Percentiles rank a stretch among this genome's conserved stretches.
Evolutionary conservation across 2,329 filamentous ascomycete species (phyloP).

Genomic region (Colletotrichum scovillei): DNA sequence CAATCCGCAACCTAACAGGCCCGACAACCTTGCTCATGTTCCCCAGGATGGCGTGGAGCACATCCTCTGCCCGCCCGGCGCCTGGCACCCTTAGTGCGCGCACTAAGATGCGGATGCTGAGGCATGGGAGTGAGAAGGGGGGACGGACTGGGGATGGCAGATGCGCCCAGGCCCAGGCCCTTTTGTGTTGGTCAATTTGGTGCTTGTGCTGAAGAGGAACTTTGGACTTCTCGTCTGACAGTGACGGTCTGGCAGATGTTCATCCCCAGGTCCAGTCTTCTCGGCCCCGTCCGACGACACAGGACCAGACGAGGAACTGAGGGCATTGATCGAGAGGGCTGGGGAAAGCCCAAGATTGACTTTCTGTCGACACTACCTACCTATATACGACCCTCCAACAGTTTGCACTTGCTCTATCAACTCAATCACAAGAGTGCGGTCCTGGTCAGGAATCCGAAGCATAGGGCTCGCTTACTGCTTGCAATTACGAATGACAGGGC

Average conservation of each 20-base stretch:
- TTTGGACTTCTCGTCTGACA: slow-evolving; percentile 1
- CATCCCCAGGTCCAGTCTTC: background rate
- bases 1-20: slow-evolving; percentile 7
- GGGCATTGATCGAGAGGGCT: background rate
- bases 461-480: background rate
- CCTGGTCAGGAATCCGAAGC: too few relatives aligned
- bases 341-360: background rate
- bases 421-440: background rate
- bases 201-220: background rate
- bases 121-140: background rate
- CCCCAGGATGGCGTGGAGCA: slow-evolving; percentile 16
- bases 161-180: slow-evolving; percentile 1
- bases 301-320: background rate
- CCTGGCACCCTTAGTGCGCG: background rate
- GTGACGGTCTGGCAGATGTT: too few relatives aligned
- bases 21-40: slow-evolving; percentile 16
- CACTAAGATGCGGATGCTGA: background rate
- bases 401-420: background rate
- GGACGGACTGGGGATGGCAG: too few relatives aligned
- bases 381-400: background rate
- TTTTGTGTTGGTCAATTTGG: background rate
- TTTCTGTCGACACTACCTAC: background rate
- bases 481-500: slow-evolving; percentile 4
- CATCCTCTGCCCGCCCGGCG: background rate
- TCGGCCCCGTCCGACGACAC: background rate